These are phyloP conservation scores for Onygenales sp. DNA, from an alignment of 2,329 filamentous ascomycete genomes.

Conservation along the genomic window DNA sequence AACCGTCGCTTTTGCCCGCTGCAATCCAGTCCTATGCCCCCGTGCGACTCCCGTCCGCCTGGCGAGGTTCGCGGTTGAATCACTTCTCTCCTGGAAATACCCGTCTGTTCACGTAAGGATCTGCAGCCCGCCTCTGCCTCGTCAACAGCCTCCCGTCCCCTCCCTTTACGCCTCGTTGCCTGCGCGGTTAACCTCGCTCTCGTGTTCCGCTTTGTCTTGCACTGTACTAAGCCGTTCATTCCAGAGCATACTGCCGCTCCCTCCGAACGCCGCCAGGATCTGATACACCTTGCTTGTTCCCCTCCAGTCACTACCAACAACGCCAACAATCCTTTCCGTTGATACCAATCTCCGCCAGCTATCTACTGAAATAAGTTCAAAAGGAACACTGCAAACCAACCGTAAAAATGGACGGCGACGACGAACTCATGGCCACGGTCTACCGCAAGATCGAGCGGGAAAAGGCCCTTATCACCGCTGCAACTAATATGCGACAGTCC, in stretches of 20 bases:
- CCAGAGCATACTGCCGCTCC: not conserved
- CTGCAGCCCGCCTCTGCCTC: not conserved
- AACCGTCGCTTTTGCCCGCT: not conserved
- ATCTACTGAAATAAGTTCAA: not conserved
- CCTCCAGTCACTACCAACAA: no score
- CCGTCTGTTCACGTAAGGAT: not conserved
- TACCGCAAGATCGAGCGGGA: conserved; percentile 97
- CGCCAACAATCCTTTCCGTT: no score
- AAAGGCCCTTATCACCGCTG: conserved; percentile 87
- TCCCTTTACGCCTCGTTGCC: not conserved
- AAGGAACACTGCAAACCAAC: not conserved
- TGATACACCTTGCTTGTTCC: no score
- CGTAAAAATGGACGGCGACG: conserved; percentile 47
- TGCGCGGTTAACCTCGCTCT: not conserved
- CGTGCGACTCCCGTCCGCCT: not conserved
- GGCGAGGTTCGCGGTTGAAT: not conserved
- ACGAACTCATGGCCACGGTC: conserved; percentile 66
- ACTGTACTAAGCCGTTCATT: not conserved
- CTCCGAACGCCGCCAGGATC: no score
- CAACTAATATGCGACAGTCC: conserved; percentile 89
- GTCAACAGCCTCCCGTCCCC: no score
- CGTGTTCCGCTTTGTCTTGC: not conserved
- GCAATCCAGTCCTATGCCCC: not conserved
- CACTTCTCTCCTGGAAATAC: not conserved
- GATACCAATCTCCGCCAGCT: no score